phyloP scores from a whole-genome alignment of 73 alveolate genomes.

The Stentor coeruleus region DNA sequence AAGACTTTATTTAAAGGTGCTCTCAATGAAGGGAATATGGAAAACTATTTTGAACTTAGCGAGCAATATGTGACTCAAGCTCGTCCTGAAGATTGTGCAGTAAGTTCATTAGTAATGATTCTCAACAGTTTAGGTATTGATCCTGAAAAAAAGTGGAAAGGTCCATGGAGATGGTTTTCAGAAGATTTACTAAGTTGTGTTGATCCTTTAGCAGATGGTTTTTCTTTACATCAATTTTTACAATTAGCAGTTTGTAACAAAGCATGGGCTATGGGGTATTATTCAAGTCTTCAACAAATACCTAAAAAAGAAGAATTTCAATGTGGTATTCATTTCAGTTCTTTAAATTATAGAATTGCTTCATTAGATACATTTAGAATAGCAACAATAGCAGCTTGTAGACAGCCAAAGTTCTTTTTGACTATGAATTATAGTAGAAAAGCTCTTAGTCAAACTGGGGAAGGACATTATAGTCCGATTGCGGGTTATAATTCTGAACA shows the following conservation, averaged over 20 bases:
- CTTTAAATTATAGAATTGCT: constrained; percentile 23
- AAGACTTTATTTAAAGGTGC: constrained; percentile 48
- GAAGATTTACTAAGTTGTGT: constrained; percentile 47
- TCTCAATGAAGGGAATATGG: constrained; percentile 45
- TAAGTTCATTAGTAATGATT: constrained; percentile 52
- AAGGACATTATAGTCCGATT: constrained; percentile 66
- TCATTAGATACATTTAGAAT: constrained; percentile 32
- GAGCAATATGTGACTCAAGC: constrained; percentile 48
- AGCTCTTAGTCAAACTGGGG: constrained; percentile 58
- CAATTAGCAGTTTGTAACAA: constrained; percentile 45
- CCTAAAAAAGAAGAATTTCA: constrained; percentile 14
- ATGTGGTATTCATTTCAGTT: background rate
- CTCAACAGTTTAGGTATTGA: constrained; percentile 44
- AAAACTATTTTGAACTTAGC: constrained; percentile 45
- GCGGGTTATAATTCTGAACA: constrained; percentile 53
- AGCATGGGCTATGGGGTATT: constrained; percentile 41
- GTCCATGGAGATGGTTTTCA: constrained; percentile 61
- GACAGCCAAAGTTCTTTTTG: constrained; percentile 40
- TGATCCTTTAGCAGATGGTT: constrained; percentile 36
- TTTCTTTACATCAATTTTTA: constrained; percentile 40
- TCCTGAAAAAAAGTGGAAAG: constrained; percentile 52
- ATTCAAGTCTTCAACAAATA: constrained; percentile 33
- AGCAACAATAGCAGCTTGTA: constrained; percentile 36
- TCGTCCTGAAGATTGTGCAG: constrained; percentile 56
- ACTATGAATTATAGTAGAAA: constrained; percentile 45